phyloP scores from a whole-genome alignment of 2,329 filamentous ascomycete genomes.

The Neofusicoccum parvum region DNA sequence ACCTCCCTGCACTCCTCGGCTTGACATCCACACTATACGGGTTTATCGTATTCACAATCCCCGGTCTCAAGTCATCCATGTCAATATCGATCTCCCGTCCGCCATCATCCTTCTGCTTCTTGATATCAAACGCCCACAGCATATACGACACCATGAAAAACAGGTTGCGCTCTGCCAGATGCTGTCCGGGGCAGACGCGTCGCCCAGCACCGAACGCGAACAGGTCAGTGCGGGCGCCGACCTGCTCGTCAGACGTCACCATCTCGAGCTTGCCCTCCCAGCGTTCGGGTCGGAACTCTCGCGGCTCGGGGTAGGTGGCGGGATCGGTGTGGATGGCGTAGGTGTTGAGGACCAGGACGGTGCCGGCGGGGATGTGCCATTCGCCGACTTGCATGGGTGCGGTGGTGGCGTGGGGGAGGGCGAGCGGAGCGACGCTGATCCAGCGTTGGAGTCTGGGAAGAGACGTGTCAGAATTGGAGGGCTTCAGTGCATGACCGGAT shows the following conservation, averaged over 20 bases:
- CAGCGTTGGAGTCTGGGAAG: neutral
- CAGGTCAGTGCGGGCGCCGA: slow-evolving; percentile 32
- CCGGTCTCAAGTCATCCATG: slow-evolving; percentile 27
- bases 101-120: neutral
- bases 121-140: slow-evolving; percentile 38
- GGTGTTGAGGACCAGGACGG: slow-evolving; percentile 40
- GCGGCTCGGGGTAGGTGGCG: slow-evolving; percentile 12
- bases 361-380: slow-evolving; percentile 41
- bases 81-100: slow-evolving; percentile 15
- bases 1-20: slow-evolving; percentile 24
- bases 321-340: slow-evolving; percentile 38
- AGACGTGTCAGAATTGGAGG: slow-evolving; percentile 23
- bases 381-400: slow-evolving; percentile 38
- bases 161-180: slow-evolving; percentile 36
- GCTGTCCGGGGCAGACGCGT: slow-evolving; percentile 41
- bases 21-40: slow-evolving; percentile 26
- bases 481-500: too few relatives aligned
- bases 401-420: slow-evolving; percentile 40
- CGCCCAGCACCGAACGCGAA: slow-evolving; percentile 42
- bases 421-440: slow-evolving; percentile 24
- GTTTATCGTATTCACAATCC: slow-evolving; percentile 26
- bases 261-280: slow-evolving; percentile 27
- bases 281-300: slow-evolving; percentile 24
- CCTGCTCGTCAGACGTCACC: slow-evolving; percentile 23
- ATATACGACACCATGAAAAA: slow-evolving; percentile 35